Evolutionary conservation across 1,139 yeast species (phyloP).

Genomic region (Blastobotrys apis): DNA sequence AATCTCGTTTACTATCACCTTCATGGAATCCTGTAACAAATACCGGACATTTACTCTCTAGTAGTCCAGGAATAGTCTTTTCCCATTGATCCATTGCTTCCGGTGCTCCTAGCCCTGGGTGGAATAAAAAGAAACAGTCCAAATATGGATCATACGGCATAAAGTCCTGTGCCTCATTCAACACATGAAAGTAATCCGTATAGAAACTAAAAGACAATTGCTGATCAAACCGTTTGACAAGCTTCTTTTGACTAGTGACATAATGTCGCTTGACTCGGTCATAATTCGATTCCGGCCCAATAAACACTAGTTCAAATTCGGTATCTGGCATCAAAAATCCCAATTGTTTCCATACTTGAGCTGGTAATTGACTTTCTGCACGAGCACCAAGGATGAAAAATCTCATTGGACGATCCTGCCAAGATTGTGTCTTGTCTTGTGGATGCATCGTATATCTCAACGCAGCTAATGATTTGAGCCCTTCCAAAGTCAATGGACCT

Average conservation of each 20-base stretch:
- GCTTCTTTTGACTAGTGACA: conserved; percentile 52
- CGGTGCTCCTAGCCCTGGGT: conserved; percentile 87
- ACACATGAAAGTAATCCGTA: conserved; percentile 84
- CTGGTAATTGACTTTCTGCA: conserved; percentile 90
- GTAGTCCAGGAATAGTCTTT: conserved; percentile 74
- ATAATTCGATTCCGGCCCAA: conserved; percentile 88
- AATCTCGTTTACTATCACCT: conserved; percentile 64
- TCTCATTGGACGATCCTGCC: conserved; percentile 85
- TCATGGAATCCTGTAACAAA: conserved; percentile 88
- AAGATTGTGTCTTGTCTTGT: conserved; percentile 46
- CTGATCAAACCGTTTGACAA: conserved; percentile 69
- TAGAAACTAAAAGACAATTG: conserved; percentile 74
- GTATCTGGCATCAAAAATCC: conserved; percentile 80
- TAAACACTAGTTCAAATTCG: conserved; percentile 79
- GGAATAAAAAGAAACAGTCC: conserved; percentile 89
- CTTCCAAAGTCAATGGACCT: conserved; percentile 88
- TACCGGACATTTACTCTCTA: conserved; percentile 89
- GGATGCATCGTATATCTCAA: conserved; percentile 87
- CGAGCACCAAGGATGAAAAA: conserved; percentile 87
- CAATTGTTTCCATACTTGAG: conserved; percentile 93
- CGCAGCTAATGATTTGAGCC: conserved; percentile 88
- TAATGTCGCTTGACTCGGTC: conserved; percentile 59
- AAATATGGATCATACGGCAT: conserved; percentile 97
- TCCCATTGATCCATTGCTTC: conserved; percentile 78
- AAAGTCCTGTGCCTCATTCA: conserved; percentile 87